These are phyloP conservation scores for Penicillium fuscoglaucum DNA, from an alignment of 2,329 filamentous ascomycete genomes.

Conservation along the genomic window DNA sequence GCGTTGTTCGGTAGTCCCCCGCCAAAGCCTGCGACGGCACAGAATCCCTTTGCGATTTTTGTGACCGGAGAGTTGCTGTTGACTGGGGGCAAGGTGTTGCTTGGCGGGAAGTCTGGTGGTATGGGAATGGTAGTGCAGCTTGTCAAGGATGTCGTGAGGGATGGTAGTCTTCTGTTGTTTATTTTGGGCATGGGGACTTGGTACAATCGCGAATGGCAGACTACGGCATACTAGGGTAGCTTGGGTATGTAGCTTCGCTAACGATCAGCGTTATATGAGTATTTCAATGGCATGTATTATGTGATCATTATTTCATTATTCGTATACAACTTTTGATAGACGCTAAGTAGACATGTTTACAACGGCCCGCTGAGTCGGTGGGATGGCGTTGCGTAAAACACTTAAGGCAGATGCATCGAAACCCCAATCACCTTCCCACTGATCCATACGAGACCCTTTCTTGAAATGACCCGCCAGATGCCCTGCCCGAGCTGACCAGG, in stretches of 20 bases:
- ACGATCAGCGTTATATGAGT: slow-evolving; percentile 10
- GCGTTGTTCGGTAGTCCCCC: slow-evolving; percentile 42
- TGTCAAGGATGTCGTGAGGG: slow-evolving; percentile 41
- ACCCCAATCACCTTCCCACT: slow-evolving; percentile 58
- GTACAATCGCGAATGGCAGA: slow-evolving; percentile 39
- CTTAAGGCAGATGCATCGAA: slow-evolving; percentile 39
- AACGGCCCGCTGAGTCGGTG: slow-evolving; percentile 27
- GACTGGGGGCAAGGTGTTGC: slow-evolving; percentile 38
- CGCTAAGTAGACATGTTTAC: background rate
- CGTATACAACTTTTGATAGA: background rate
- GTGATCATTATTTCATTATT: slow-evolving; percentile 8
- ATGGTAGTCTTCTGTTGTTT: slow-evolving; percentile 49
- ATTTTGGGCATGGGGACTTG: slow-evolving; percentile 46
- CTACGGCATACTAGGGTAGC: slow-evolving; percentile 1
- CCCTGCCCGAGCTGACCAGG: slow-evolving; percentile 54
- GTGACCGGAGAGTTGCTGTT: slow-evolving; percentile 49
- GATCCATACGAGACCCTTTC: slow-evolving; percentile 52
- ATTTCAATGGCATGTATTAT: slow-evolving; percentile 2
- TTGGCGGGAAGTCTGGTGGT: slow-evolving; percentile 30
- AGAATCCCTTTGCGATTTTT: slow-evolving; percentile 49
- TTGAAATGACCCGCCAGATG: slow-evolving; percentile 59
- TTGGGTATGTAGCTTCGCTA: background rate
- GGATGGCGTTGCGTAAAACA: slow-evolving; percentile 37
- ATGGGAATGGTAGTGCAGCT: slow-evolving; percentile 40
- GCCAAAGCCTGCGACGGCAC: slow-evolving; percentile 46